phyloP scores from a whole-genome alignment of 2,329 filamentous ascomycete species.

The Colletotrichum shisoi region DNA sequence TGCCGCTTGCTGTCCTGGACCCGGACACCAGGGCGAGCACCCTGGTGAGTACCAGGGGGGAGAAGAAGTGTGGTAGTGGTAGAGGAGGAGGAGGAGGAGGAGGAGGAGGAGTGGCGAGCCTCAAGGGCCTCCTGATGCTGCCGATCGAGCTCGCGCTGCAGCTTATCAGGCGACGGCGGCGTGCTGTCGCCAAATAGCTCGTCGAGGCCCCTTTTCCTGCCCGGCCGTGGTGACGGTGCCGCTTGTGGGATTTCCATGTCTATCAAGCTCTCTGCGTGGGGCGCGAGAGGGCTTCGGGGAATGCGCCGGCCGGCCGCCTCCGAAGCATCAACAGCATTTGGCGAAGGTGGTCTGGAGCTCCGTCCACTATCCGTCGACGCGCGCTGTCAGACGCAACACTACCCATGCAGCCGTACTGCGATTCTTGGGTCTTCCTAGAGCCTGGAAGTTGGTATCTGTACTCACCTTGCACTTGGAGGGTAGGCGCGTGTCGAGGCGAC shows the following conservation, averaged over 20 bases:
- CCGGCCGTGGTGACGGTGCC: conserved; percentile 3
- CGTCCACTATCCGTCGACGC: conserved; percentile 14
- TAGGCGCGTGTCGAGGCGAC: conserved; percentile 33
- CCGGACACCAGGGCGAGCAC: not conserved
- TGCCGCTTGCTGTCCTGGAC: conserved; percentile 20
- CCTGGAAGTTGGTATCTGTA: conserved; percentile 6
- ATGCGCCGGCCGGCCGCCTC: conserved; percentile 22
- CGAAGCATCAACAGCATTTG: conserved; percentile 16
- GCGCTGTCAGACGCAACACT: conserved; percentile 28
- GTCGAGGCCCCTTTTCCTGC: conserved; percentile 28
- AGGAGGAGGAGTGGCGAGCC: not conserved
- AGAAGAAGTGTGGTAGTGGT: not conserved
- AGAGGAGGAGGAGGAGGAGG: not conserved
- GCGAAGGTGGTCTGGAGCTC: conserved; percentile 31
- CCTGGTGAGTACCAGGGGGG: not conserved
- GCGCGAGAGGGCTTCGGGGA: conserved; percentile 21
- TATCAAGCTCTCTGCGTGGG: conserved; percentile 28
- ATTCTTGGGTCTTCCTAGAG: not conserved
- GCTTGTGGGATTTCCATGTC: conserved; percentile 27
- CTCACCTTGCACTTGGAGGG: conserved; percentile 31
- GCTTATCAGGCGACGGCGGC: conserved; percentile 30
- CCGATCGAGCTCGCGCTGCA: conserved; percentile 33
- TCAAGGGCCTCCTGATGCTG: conserved; percentile 30
- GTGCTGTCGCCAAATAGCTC: conserved; percentile 25
- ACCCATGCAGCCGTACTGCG: conserved; percentile 9